Base-by-base conservation (phyloP, 257 asterid species). In the Gentiana dahurica region DNA sequence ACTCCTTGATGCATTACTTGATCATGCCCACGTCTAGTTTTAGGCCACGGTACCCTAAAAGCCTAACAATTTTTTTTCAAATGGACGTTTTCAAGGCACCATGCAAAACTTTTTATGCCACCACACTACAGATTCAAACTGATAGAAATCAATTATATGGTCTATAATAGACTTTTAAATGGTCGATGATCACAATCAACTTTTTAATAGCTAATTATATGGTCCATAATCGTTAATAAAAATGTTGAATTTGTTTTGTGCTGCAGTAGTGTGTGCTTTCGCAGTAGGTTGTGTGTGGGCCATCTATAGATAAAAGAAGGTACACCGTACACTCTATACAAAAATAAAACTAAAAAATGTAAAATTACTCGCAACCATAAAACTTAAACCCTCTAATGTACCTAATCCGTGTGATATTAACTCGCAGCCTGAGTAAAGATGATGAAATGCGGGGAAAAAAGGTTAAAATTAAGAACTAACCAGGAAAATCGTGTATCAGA, bases 401-500 rank as follows among this genome's bases (percentile, higher is more conserved):
- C 41, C 15, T 12, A 35, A 36, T 9, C 9, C 8, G 12, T 2
- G 4, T 5, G 52, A 43, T 1, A 3, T 62, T 43, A 2, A 35
- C 35, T 33, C 46, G 34, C 11, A 41, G 11, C 8, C 44, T 8
- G 13, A 32, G 33, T 51, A 24, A 24, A 15, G 43, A 55, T 37
- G 36, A 55, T 37, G 50, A 5, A 15, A 39, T 15, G 24, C 24
- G 24, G 24, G 24, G 24, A 24, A 24, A 24, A 24, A 24, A 49
- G 6, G 33, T 24, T 10, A 24, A 4, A 3, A 35, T 11, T 13
- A 62, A 12, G 57, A 38, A 79, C 93, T 78, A 71, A 92, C 99
- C 99, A 92, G 64, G 89, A 81, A 49, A 79, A 58, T 50, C 71
- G 81, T 8, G 43, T 61, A 69, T 83, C 95, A 53, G 95, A 73